These are phyloP conservation scores for Pestalotiopsis sp. DNA, from an alignment of 2,329 filamentous ascomycete species.

Conservation along the genomic window DNA sequence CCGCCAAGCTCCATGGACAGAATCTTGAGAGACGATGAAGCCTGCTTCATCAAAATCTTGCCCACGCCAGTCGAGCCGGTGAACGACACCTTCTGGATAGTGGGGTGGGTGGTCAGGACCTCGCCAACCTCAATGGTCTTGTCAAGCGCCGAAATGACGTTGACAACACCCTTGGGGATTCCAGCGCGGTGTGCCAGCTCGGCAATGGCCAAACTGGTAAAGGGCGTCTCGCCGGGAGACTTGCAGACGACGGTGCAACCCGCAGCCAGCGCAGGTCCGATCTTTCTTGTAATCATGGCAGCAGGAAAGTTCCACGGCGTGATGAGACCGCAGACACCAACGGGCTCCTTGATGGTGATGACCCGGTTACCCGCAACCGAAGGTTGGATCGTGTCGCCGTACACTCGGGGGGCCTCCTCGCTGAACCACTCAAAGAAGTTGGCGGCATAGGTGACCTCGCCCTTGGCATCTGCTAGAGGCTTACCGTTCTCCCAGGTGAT, in stretches of 20 bases:
- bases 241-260: slow-evolving; percentile 95
- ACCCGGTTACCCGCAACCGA: slow-evolving; percentile 74
- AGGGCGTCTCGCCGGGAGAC: slow-evolving; percentile 88
- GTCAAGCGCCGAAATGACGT: slow-evolving; percentile 78
- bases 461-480: slow-evolving; percentile 74
- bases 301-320: slow-evolving; percentile 90
- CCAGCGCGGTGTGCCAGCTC: slow-evolving; percentile 87
- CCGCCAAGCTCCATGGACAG: slow-evolving; percentile 89
- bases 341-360: slow-evolving; percentile 78
- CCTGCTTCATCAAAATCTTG: slow-evolving; percentile 86
- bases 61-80: slow-evolving; percentile 77
- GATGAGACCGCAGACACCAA: slow-evolving; percentile 82
- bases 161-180: slow-evolving; percentile 88
- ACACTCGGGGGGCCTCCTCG: slow-evolving; percentile 74
- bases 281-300: slow-evolving; percentile 74
- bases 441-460: slow-evolving; percentile 73
- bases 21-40: slow-evolving; percentile 80
- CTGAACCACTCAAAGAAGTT: slow-evolving; percentile 82
- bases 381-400: slow-evolving; percentile 76
- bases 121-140: slow-evolving; percentile 83
- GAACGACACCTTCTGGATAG: slow-evolving; percentile 89
- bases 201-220: slow-evolving; percentile 84
- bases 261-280: slow-evolving; percentile 80
- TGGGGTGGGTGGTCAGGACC: slow-evolving; percentile 74
- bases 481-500: slow-evolving; percentile 94